phyloP scores from a whole-genome alignment of 768 basidiomycete genomes.

The Erythrobasidium yunnanense region DNA sequence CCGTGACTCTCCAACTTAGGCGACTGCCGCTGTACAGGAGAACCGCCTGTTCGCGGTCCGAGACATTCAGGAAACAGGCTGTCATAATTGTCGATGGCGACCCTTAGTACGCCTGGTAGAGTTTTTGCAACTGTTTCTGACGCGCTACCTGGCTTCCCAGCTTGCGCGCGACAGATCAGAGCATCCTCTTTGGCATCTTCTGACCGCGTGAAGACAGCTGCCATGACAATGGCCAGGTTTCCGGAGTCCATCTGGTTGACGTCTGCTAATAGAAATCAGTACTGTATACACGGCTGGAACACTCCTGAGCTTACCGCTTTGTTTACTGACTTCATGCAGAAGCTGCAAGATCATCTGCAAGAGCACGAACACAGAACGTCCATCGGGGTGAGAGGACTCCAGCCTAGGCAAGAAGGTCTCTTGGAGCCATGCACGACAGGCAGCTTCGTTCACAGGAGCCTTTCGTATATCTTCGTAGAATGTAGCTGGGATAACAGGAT shows the following conservation, averaged over 20 bases:
- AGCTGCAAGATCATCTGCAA: constrained; percentile 4
- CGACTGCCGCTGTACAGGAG: no score
- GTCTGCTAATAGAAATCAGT: background rate
- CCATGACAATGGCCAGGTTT: constrained; percentile 29
- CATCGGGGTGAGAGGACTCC: constrained; percentile 10
- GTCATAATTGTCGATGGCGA: background rate
- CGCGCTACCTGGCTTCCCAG: no score
- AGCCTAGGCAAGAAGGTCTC: constrained; percentile 5
- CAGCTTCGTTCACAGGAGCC: constrained; percentile 7
- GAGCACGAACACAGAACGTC: background rate
- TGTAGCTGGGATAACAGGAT: constrained; percentile 7
- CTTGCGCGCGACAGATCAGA: constrained; percentile 12
- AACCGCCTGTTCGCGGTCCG: no score
- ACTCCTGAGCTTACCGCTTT: background rate
- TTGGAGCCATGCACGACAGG: background rate
- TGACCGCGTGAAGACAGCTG: constrained; percentile 25
- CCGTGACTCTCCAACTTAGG: background rate
- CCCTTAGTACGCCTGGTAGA: background rate
- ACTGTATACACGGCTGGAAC: background rate
- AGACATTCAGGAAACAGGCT: background rate
- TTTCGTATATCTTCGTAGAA: constrained; percentile 15
- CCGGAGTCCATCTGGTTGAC: constrained; percentile 27
- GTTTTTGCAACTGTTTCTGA: background rate
- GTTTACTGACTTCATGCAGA: background rate
- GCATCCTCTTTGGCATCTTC: constrained; percentile 19